Base-by-base conservation (phyloP, 2,329 filamentous ascomycete species). In the Stagonosporopsis tanaceti region DNA sequence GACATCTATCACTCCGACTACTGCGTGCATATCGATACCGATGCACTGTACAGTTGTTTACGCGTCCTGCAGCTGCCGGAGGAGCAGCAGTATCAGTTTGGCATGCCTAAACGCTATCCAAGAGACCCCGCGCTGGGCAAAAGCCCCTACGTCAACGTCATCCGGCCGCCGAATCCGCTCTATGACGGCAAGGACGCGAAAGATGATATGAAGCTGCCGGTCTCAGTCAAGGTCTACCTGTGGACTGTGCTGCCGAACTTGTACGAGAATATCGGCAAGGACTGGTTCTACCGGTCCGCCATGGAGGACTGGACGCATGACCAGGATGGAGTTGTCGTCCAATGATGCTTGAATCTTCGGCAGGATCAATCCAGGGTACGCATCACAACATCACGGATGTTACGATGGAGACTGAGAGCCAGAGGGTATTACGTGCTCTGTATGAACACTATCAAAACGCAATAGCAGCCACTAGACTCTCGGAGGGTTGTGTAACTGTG, bases 91-190 rank as follows among this genome's bases (percentile, higher is more conserved):
- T 44, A 30, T 20, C 40, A 45, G 11, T 45, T 52, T 9, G 40
- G 50, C 15, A 52, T 52, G 50, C 24, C 50, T 7, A 52, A 39
- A n/a, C 40, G 34, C 2, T 52, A 45, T 24, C 40, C 50, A 4
- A 34, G 50, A 11, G 50, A 45, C 12, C 40, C 50, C 30, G 40
- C 40, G 9, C 17, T 52, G 12, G 40, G 40, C 24, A 45, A 52
- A 30, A 47, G 42, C 24, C 37, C 50, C 6, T 53, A 47, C 8
- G 50, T 53, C 50, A 47, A 53, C 12, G 37, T 53, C n/a, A 38
- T 41, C 11, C 50, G 50, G 39, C 50, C 44, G 11, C 42, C 50
- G 5, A 53, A 40, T 9, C 17, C 42, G 1, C 17, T 47, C 3
- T 25, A 41, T 15, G 51, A 53, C 12, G 30, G 25, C 27, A 15